Evolutionary conservation across 1,284 basidiomycete genomes (phyloP), one percentile per base, ranked within the genome.

Genomic region (Hemileia vastatrix): DNA sequence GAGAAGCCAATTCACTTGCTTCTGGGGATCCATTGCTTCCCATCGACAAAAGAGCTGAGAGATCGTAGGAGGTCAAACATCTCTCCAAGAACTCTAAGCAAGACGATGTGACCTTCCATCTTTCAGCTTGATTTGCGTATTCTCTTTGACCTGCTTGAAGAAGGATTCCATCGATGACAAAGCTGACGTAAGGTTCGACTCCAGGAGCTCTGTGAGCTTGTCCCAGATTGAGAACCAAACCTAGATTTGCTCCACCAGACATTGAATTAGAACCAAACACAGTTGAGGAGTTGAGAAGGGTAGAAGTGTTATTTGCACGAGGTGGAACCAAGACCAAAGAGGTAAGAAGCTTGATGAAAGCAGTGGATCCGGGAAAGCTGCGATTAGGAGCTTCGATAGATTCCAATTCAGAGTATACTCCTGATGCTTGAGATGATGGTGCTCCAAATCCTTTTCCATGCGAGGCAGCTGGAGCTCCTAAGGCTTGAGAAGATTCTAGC

Each of bases 161-260:
- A n/a, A 97, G 86, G 1, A 97, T 87, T 43, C 87, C 87, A 71
- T 96, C 90, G 65, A 96, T 79, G 58, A 95, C 86, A 72, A 94
- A 97, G 23, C 81, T 79, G 11, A 86, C 81, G 72, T 86, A 96
- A 1, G 84, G 90, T 49, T 86, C 85, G 1, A 92, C 83, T 0
- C 89, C 89, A 2, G 86, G 84, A 8, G 83, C 74, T 23, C 88
- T 82, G 68, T 88, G 86, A 2, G 86, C 83, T 50, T 84, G 82
- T 0, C 88, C 88, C 0, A 91, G 78, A 8, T 78, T 80, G 45
- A 76, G 4, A 66, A 50, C 27, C 82, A 80, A 57, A 83, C 82
- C 6, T 58, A 18, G 23, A 27, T 23, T 59, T 36, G 18, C 44
- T 51, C 31, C 65, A 13, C 63, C 31, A 8, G 57, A 15, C 43